Evolutionary conservation across 73 alveolate species (phyloP).

Genomic region (Stentor coeruleus): DNA sequence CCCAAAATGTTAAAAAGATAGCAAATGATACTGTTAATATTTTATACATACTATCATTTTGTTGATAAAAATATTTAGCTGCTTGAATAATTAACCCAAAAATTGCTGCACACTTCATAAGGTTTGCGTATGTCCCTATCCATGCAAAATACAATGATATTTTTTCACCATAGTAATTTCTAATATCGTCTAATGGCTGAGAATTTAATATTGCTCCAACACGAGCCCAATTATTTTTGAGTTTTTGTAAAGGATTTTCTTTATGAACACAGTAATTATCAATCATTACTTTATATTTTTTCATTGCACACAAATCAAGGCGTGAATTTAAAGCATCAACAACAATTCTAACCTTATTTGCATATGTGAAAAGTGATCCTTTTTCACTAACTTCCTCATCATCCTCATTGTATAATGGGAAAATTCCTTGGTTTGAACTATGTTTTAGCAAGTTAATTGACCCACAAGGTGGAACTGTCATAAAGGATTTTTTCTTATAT

Average conservation of each 20-base stretch:
- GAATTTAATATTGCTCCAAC: not conserved
- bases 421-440: too few relatives aligned
- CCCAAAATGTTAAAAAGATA: constrained; percentile 28
- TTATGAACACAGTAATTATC: not conserved
- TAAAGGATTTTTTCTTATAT: too few relatives aligned
- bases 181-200: not conserved
- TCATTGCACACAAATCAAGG: not conserved
- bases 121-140: not conserved
- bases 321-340: not conserved
- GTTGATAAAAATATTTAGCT: not conserved
- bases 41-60: not conserved
- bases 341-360: not conserved
- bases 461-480: too few relatives aligned
- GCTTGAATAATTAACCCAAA: not conserved
- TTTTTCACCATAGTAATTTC: constrained; percentile 25
- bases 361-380: not conserved
- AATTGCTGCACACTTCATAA: constrained; percentile 20
- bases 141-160: constrained; percentile 25
- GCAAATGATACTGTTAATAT: not conserved
- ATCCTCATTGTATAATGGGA: too few relatives aligned
- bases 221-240: constrained; percentile 13
- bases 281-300: not conserved
- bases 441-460: too few relatives aligned
- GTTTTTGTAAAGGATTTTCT: not conserved
- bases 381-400: not conserved